Evolutionary conservation across 2,329 filamentous ascomycete species (phyloP).

Genomic region (Sordariomycetes sp.): DNA sequence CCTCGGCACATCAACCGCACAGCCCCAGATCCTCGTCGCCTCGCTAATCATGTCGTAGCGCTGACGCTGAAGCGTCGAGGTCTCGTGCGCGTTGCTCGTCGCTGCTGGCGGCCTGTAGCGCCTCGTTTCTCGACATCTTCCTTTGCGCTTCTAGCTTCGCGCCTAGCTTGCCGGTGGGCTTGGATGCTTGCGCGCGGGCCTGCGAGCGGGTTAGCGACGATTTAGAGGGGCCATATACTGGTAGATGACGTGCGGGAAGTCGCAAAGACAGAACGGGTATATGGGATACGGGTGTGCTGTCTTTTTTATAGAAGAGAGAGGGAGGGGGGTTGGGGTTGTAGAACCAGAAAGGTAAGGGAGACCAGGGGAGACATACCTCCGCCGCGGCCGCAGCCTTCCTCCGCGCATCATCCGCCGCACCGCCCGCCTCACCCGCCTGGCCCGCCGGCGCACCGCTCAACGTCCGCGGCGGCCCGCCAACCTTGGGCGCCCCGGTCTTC

Average conservation of each 20-base stretch:
- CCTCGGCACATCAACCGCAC: not conserved
- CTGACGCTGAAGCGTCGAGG: constrained; percentile 42
- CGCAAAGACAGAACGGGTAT: constrained; percentile 3
- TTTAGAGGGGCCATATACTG: not conserved
- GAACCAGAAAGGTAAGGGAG: constrained; percentile 4
- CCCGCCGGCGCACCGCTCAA: constrained; percentile 35
- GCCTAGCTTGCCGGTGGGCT: constrained; percentile 54
- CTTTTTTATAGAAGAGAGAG: no score
- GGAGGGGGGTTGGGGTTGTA: no score
- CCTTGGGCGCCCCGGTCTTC: constrained; percentile 35
- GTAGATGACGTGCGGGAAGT: not conserved
- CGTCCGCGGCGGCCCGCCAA: constrained; percentile 46
- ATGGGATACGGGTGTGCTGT: not conserved
- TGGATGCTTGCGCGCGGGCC: constrained; percentile 51
- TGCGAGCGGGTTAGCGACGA: constrained; percentile 16
- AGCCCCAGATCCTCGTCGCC: not conserved
- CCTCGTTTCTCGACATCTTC: constrained; percentile 55
- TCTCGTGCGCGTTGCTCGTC: constrained; percentile 54
- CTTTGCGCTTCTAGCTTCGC: constrained; percentile 63
- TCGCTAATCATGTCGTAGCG: constrained; percentile 19
- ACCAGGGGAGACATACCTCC: constrained; percentile 47
- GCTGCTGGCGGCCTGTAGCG: constrained; percentile 53
- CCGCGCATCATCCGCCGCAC: constrained; percentile 44
- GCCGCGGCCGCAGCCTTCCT: constrained; percentile 68
- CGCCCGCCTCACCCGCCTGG: not conserved